A percentile compares a stretch with the other conserved stretches of the same genome.
Conservation (phyloP, 768 basidiomycete genomes). For the Omphalotus guepiniiformis region DNA sequence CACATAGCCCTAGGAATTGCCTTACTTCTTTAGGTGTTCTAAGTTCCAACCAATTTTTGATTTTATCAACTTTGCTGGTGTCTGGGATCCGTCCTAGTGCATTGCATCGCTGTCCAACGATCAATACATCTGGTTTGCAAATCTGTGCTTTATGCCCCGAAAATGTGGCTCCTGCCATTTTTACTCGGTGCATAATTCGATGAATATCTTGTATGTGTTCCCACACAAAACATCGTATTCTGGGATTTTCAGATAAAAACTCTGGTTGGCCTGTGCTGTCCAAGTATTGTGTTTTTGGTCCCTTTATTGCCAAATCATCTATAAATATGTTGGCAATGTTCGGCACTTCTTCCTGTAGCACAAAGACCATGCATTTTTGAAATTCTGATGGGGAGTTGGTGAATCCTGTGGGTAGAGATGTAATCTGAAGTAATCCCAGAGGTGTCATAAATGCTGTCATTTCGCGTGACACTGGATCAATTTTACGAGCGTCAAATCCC, state of each 20-base stretch:
- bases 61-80: slow-evolving; percentile 19
- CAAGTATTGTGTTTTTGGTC: slow-evolving; percentile 28
- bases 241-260: slow-evolving; percentile 14
- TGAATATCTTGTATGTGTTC: slow-evolving; percentile 29
- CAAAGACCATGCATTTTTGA: slow-evolving; percentile 27
- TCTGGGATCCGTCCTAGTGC: slow-evolving; percentile 26
- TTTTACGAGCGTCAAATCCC: no score
- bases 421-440: slow-evolving; percentile 1
- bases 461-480: slow-evolving; percentile 6
- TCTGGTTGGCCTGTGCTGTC: slow-evolving; percentile 15
- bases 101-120: slow-evolving; percentile 30
- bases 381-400: slow-evolving; percentile 32
- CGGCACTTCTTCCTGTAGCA: slow-evolving; percentile 28
- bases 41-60: no score
- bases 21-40: no score
- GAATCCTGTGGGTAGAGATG: slow-evolving; percentile 28
- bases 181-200: slow-evolving; percentile 22
- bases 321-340: slow-evolving; percentile 22
- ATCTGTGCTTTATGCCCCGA: slow-evolving; percentile 26
- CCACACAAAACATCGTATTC: slow-evolving; percentile 29
- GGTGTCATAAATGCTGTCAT: background rate
- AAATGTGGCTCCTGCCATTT: slow-evolving; percentile 27
- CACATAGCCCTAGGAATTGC: no score
- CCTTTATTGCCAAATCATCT: slow-evolving; percentile 28
- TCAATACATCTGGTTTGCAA: slow-evolving; percentile 16